Conservation (phyloP, 805 yeast genomes). For the Hanseniaspora clermontiae region DNA sequence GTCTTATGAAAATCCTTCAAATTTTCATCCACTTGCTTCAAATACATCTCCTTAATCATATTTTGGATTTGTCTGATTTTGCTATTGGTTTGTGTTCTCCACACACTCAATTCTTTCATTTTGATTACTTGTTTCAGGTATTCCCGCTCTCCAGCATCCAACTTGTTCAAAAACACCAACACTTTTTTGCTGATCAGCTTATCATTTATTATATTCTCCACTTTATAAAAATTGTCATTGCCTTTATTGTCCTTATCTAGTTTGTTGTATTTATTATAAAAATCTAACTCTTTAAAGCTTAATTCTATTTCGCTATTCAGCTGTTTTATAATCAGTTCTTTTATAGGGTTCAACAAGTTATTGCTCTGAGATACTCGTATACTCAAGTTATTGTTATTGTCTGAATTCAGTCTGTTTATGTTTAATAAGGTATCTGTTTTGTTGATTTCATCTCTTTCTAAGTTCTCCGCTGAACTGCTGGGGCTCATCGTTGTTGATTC, state of each 20-base stretch:
- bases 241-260: background rate
- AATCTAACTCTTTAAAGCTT: background rate
- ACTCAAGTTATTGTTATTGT: background rate
- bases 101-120: background rate
- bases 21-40: background rate
- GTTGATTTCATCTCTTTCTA: background rate
- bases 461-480: background rate
- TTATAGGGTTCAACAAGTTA: conserved; percentile 1
- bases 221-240: background rate
- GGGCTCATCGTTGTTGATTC: background rate
- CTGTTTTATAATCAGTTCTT: conserved; percentile 1
- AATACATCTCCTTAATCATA: background rate
- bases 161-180: background rate
- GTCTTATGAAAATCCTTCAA: background rate
- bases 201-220: conserved; percentile 6
- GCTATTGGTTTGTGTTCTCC: background rate
- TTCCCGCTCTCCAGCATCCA: background rate
- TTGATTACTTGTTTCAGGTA: background rate
- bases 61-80: background rate
- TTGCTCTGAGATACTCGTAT: background rate
- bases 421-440: background rate
- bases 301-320: background rate
- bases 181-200: background rate
- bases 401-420: background rate
- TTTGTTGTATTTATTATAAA: background rate